These are phyloP conservation scores for Mrakia hoshinonis DNA, from an alignment of 768 basidiomycete genomes.

Conservation along the genomic window DNA sequence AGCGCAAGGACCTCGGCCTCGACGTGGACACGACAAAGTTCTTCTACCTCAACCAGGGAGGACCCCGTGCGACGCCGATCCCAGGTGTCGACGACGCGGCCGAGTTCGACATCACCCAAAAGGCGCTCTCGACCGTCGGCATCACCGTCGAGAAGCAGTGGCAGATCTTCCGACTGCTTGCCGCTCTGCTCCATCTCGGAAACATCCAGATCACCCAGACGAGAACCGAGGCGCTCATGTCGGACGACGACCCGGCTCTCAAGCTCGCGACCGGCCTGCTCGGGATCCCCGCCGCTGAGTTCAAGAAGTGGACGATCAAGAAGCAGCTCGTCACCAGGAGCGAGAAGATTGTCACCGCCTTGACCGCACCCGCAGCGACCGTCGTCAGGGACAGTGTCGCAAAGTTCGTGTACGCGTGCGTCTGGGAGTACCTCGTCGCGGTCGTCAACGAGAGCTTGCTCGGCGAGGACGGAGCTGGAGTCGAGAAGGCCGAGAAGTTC, in stretches of 20 bases:
- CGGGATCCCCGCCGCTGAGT: constrained; percentile 79
- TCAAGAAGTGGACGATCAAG: constrained; percentile 98
- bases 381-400: constrained; percentile 94
- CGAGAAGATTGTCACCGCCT: constrained; percentile 85
- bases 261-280: constrained; percentile 77
- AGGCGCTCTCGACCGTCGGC: constrained; percentile 90
- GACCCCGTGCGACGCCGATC: constrained; percentile 75
- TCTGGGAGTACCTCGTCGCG: constrained; percentile 75
- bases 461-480: constrained; percentile 87
- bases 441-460: constrained; percentile 95
- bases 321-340: constrained; percentile 89
- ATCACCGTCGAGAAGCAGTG: constrained; percentile 97
- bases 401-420: constrained; percentile 95
- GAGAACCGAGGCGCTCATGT: constrained; percentile 72
- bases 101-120: constrained; percentile 87
- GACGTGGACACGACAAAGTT: constrained; percentile 79
- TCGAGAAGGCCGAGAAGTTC: constrained; percentile 88
- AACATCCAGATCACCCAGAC: constrained; percentile 82
- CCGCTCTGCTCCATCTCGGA: constrained; percentile 91
- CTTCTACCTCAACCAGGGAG: constrained; percentile 86
- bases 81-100: constrained; percentile 89
- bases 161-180: constrained; percentile 83
- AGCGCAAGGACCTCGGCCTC: constrained; percentile 87
- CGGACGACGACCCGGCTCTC: constrained; percentile 72
- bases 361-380: constrained; percentile 79